phyloP scores from a whole-genome alignment of 345 rosid genomes.

The Salix dunnii region DNA sequence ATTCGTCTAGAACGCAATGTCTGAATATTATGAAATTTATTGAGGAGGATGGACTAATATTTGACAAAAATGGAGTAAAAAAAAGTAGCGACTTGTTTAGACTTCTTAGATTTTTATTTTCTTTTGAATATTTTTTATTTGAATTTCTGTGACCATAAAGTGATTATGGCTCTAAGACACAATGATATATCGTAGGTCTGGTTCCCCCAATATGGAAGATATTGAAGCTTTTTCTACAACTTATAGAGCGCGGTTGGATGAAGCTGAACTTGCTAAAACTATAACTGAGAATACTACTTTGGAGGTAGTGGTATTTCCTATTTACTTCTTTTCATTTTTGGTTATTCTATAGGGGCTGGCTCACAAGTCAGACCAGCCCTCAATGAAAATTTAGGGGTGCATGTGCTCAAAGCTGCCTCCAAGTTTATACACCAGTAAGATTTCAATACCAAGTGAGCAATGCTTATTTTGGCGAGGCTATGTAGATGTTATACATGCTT shows the following conservation, averaged over 20 bases:
- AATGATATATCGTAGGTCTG: conserved; percentile 39
- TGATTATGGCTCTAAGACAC: conserved; percentile 15
- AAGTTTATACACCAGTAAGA: neutral
- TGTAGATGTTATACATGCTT: neutral
- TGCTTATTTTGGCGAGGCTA: neutral
- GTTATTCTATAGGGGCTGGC: too few relatives aligned
- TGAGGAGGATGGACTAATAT: too few relatives aligned
- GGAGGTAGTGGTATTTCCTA: conserved; percentile 49
- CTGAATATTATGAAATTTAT: too few relatives aligned
- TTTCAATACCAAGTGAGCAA: neutral
- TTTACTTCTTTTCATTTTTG: too few relatives aligned
- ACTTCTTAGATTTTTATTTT: too few relatives aligned
- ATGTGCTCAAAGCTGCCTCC: neutral
- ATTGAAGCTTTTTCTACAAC: conserved; percentile 63
- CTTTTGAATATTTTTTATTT: too few relatives aligned
- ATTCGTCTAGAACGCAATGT: neutral
- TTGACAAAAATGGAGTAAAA: too few relatives aligned
- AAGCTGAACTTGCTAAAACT: conserved; percentile 64
- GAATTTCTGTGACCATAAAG: too few relatives aligned
- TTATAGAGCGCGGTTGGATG: conserved; percentile 58
- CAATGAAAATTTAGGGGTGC: too few relatives aligned
- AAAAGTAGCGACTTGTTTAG: too few relatives aligned
- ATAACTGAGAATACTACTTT: conserved; percentile 56
- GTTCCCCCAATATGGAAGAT: conserved; percentile 78
- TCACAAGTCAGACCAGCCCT: too few relatives aligned